Evolutionary conservation across 768 basidiomycete genomes (phyloP), one percentile per base, ranked within the genome.

Genomic region (Mycena crocata): DNA sequence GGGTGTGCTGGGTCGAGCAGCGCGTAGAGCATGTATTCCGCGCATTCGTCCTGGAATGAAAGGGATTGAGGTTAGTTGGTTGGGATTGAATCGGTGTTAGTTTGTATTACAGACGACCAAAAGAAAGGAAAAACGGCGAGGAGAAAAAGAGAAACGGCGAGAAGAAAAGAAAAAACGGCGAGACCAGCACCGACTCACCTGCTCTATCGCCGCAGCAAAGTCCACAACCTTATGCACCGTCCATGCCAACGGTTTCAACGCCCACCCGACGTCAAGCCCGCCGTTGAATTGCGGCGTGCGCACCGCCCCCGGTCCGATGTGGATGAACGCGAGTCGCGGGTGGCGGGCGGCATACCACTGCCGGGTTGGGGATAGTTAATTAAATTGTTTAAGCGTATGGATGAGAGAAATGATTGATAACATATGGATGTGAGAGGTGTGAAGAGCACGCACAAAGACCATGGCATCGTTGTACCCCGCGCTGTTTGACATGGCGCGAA

Each of bases 271-370:
- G 44, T 24, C 19, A 8, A 45, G 12, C 15, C 49, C 49, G 14
- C n/a, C 15, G 28, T 10, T 31, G 49, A 50, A 50, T 13, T 4
- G 5, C 12, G 64, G 31, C 21, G 81, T 80, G 39, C 70, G 69
- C 8, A 82, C 80, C 26, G 68, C 49, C 14, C 81, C 81, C 0
- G 80, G 81, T 51, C 68, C 64, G n/a, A 66, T 70, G 66, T 81
- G 81, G 8, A 75, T 72, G 71, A 82, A 80, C 23, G 75, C 73
- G 42, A 80, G 49, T 44, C 45, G 66, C 2, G 78, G 77, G 49
- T 80, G 62, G 21, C 68, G 73, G 9, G 73, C 68, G 1, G 79
- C 72, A 52, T 78, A 77, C 26, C 50, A 35, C 72, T 71, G 59
- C 73, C 1, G 15, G 19, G 35, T 32, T 34, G 9, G 1, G n/a